Base-by-base conservation (phyloP, 1,284 basidiomycete genomes). In the Apiotrichum mycotoxinovorans region DNA sequence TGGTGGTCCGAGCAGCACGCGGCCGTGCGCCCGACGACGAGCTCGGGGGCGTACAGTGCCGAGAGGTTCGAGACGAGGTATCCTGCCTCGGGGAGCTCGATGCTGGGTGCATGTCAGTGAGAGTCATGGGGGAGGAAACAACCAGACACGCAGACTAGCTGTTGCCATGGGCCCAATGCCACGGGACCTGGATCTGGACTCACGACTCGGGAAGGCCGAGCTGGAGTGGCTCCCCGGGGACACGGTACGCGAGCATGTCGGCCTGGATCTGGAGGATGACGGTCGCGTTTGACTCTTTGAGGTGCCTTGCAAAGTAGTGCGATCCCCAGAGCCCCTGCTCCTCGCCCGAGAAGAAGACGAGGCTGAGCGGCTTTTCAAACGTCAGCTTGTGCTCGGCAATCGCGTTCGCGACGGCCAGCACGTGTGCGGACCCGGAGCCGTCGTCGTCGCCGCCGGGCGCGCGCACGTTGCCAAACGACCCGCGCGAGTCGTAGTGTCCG, bases 1-100 rank as follows among this genome's bases (percentile, higher is more conserved):
- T 80, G 72, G 72, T 93, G 89, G 68, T 92, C 91, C 63, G 88
- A 90, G 78, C 91, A 94, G 76, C 91, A 93, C 30, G 83, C 88
- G 42, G 68, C 50, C 27, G 89, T 88, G 57, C 80, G 82, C n/a
- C 90, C 91, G 34, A 93, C 84, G 5, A 79, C 82, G 18, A 93
- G 80, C 71, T 92, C 89, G 22, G 89, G 90, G 59, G 86, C 86
- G 73, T 93, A 93, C 47, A 77, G 63, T 23, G 63, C 60, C 15
- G 88, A 86, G 4, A 91, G 71, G 67, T 88, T 89, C 18, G 83
- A 79, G 4, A 93, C 82, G 30, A 93, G 81, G 61, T 87, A 82
- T 0, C 85, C 80, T 1, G 87, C 89, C 69, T 88, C 86, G 0
- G 85, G 81, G 0, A 87, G 86, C 26, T 87, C 88, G 58, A 92